A percentile compares a stretch with the other conserved stretches of the same genome.
Conservation (phyloP, 805 yeast species). For the Kuraishia capsulata region DNA sequence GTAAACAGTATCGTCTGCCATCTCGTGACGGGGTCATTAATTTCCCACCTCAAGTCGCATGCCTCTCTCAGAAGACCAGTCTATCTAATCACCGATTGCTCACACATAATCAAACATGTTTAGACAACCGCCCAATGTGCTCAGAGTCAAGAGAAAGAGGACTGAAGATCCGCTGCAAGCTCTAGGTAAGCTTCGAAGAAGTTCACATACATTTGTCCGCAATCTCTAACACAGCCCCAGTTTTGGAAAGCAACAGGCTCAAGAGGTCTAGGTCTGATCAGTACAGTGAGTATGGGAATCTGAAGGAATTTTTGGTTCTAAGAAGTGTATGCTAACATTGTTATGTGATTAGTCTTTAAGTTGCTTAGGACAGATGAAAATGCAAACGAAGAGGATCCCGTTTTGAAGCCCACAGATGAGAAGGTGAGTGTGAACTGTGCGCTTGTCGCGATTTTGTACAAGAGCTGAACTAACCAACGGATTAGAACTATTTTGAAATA, state of each 20-base stretch:
- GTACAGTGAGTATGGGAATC: background rate
- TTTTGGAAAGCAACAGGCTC: background rate
- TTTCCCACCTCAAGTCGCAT: no score
- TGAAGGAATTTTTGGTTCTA: no score
- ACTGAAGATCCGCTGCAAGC: constrained; percentile 88
- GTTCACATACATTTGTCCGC: no score
- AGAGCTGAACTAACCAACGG: background rate
- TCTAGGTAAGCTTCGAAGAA: constrained; percentile 32
- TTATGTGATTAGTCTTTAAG: constrained; percentile 2
- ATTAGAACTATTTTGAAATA: constrained; percentile 7
- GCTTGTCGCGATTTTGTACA: background rate
- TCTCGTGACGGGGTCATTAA: no score
- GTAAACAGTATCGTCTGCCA: no score
- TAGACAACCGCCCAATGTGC: constrained; percentile 42
- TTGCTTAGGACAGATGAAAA: background rate
- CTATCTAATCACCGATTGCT: no score
- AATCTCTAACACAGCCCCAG: no score
- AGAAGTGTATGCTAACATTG: no score
- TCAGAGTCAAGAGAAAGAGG: constrained; percentile 80
- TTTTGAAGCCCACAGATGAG: constrained; percentile 1
- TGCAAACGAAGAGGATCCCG: background rate
- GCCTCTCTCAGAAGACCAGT: no score
- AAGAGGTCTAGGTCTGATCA: constrained; percentile 2
- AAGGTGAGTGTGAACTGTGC: constrained; percentile 1
- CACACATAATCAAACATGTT: no score